phyloP scores from a whole-genome alignment of 176 grass and related monocot species.

The Typha latifolia region DNA sequence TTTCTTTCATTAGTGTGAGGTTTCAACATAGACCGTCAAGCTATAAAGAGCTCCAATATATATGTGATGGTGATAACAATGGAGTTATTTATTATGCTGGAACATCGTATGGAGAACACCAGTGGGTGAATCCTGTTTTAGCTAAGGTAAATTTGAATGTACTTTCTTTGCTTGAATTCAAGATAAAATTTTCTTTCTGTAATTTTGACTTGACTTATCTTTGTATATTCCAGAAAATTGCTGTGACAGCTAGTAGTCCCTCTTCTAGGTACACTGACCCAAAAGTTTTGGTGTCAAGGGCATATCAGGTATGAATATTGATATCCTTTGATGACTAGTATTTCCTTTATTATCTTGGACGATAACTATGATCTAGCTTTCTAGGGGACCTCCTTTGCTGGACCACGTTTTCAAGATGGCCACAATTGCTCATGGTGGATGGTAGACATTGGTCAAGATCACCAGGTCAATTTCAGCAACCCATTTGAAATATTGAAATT shows the following conservation, averaged over 20 bases:
- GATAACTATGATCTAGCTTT: slow-evolving; percentile 18
- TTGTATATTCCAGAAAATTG: slow-evolving; percentile 59
- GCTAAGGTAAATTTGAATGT: slow-evolving; percentile 43
- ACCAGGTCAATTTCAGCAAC: slow-evolving; percentile 46
- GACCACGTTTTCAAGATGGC: slow-evolving; percentile 62
- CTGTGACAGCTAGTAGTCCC: slow-evolving; percentile 77
- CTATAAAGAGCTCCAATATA: slow-evolving; percentile 93
- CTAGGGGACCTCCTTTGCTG: slow-evolving; percentile 81
- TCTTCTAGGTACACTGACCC: slow-evolving; percentile 83
- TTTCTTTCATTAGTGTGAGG: slow-evolving; percentile 41
- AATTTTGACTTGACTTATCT: slow-evolving; percentile 15
- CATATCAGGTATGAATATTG: slow-evolving; percentile 58
- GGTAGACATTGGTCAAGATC: slow-evolving; percentile 74
- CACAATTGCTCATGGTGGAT: slow-evolving; percentile 84
- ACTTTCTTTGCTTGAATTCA: background rate
- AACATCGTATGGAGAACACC: slow-evolving; percentile 77
- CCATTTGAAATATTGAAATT: slow-evolving; percentile 4
- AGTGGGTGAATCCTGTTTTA: slow-evolving; percentile 97
- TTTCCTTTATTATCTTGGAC: background rate
- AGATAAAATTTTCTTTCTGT: background rate
- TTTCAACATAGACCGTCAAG: slow-evolving; percentile 80
- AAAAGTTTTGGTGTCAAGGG: slow-evolving; percentile 81
- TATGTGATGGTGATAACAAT: slow-evolving; percentile 86
- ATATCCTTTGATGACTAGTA: background rate
- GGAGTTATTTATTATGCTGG: slow-evolving; percentile 87